These are phyloP conservation scores for Gymnopilus dilepis DNA, from an alignment of 768 basidiomycete genomes.

Conservation along the genomic window DNA sequence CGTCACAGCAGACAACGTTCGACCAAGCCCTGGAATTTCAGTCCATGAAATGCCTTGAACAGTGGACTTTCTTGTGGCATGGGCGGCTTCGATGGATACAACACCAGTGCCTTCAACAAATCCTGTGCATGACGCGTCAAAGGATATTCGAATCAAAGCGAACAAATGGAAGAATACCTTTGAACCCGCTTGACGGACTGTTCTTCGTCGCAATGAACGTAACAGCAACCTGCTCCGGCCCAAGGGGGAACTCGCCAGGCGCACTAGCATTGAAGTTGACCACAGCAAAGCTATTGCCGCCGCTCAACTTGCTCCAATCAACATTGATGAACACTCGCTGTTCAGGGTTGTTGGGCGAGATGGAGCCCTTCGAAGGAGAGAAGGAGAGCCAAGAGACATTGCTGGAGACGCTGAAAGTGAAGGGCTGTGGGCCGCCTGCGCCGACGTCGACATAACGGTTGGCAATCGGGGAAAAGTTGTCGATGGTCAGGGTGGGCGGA, in stretches of 20 bases:
- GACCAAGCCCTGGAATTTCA: conserved; percentile 63
- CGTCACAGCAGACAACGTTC: conserved; percentile 64
- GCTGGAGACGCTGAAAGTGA: conserved; percentile 55
- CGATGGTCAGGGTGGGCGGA: conserved; percentile 54
- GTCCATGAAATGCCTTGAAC: conserved; percentile 61
- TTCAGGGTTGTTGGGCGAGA: conserved; percentile 53
- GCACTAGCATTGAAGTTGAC: conserved; percentile 55
- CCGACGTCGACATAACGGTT: conserved; percentile 66
- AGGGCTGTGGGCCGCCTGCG: conserved; percentile 61
- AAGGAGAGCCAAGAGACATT: conserved; percentile 61
- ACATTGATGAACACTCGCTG: conserved; percentile 60
- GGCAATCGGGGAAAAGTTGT: conserved; percentile 58
- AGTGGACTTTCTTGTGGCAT: conserved; percentile 51
- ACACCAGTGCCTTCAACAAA: conserved; percentile 69
- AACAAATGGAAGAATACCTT: conserved; percentile 40
- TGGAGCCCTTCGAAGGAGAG: conserved; percentile 50
- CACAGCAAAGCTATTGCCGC: conserved; percentile 40
- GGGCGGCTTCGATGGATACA: conserved; percentile 70
- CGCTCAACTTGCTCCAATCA: conserved; percentile 60
- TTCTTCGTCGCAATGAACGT: conserved; percentile 44
- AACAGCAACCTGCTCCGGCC: conserved; percentile 29
- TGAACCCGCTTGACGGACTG: conserved; percentile 47
- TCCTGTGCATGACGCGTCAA: conserved; percentile 35
- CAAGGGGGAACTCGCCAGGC: conserved; percentile 39
- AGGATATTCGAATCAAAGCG: background rate